Conservation (phyloP, 176 grass and related monocot species). For the Hsuehochloa calcarea region DNA sequence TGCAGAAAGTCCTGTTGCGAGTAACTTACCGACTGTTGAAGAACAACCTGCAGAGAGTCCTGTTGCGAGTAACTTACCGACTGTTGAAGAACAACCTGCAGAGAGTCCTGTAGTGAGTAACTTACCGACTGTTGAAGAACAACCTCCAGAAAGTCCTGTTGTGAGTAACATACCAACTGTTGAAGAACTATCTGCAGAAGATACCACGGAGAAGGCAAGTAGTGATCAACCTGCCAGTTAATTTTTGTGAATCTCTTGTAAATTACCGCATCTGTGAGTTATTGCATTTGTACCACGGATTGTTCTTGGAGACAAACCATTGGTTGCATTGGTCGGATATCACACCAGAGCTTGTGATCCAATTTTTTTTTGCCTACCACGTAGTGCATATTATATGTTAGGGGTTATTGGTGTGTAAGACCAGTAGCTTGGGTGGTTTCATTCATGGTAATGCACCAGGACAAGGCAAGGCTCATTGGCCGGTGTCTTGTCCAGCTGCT, state of each 20-base stretch:
- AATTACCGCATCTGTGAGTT: neutral
- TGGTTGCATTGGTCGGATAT: neutral
- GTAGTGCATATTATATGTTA: neutral
- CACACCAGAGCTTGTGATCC: neutral
- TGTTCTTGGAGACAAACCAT: neutral
- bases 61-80: neutral
- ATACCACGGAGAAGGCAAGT: conserved; percentile 4
- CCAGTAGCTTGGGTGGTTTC: conserved; percentile 12
- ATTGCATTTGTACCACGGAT: neutral
- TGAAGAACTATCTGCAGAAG: conserved; percentile 26
- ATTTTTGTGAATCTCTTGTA: neutral
- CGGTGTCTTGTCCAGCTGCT: neutral
- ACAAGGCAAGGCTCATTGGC: neutral
- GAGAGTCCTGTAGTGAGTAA: too few relatives aligned
- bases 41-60: neutral
- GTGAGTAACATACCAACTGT: neutral
- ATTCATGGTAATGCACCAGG: neutral
- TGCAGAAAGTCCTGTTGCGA: neutral
- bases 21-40: neutral
- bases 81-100: too few relatives aligned
- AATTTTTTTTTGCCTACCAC: conserved; percentile 20
- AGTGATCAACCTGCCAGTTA: conserved; percentile 26
- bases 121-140: too few relatives aligned
- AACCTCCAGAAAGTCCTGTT: neutral
- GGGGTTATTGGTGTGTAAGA: neutral